Evolutionary conservation across 345 rosid genomes (phyloP), one percentile per base, ranked within the genome.

Genomic region (Moricandia arvensis): DNA sequence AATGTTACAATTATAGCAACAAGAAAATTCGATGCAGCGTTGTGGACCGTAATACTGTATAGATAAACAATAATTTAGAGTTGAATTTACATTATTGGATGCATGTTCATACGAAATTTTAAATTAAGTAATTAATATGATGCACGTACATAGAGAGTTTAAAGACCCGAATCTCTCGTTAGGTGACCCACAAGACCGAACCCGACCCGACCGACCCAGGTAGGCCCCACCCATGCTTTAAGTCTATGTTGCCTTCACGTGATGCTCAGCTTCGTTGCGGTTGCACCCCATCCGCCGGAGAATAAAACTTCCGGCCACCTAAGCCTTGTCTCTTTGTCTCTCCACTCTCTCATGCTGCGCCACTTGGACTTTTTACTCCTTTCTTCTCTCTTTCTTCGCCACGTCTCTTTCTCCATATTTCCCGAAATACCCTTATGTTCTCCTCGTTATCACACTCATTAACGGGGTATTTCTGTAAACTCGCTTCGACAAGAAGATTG

Each of bases 71-170:
- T 63, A 62, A 73, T 68, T 72, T 53, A 5, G 64, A 59, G 57
- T 72, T 73, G 60, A 59, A 72, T n/a, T n/a, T 66, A 61, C 68
- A 78, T 72, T 49, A 78, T 78, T 78, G n/a, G 72, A 68, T 78
- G 77, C 78, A 67, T 77, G 69, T n/a, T n/a, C n/a, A n/a, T n/a
- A n/a, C n/a, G n/a, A n/a, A n/a, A n/a, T n/a, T n/a, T n/a, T n/a
- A n/a, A n/a, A n/a, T n/a, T n/a, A n/a, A 5, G n/a, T n/a, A n/a
- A n/a, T n/a, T n/a, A n/a, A n/a, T n/a, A n/a, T n/a, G n/a, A n/a
- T n/a, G n/a, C n/a, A n/a, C n/a, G n/a, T 78, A 72, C 74, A 62
- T 59, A 64, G 54, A 64, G 54, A 43, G 8, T n/a, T 29, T 62
- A 26, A 33, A 54, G 30, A 71, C 45, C 61, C 71, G 35, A 71